phyloP scores from a whole-genome alignment of 768 basidiomycete genomes.

The Rhizopogon vesiculosus region DNA sequence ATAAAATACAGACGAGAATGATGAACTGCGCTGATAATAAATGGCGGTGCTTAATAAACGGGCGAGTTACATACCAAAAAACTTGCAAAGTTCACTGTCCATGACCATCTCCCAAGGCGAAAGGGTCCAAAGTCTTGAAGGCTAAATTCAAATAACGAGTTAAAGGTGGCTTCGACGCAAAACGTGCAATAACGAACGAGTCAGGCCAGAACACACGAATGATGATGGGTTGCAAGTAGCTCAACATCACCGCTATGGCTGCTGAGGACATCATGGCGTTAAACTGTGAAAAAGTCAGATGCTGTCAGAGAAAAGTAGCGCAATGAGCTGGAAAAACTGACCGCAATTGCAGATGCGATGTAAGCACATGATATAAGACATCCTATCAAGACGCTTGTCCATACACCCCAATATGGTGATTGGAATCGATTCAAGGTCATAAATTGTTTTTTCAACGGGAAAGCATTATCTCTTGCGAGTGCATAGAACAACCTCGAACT shows the following conservation, averaged over 20 bases:
- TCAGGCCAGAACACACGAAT: constrained; percentile 55
- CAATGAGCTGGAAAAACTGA: constrained; percentile 22
- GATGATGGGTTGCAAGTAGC: constrained; percentile 53
- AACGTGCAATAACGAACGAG: constrained; percentile 30
- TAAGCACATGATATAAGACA: constrained; percentile 55
- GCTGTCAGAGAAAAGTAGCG: neutral
- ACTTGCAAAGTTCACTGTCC: constrained; percentile 45
- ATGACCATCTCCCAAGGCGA: constrained; percentile 47
- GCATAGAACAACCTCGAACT: constrained; percentile 55
- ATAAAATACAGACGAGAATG: constrained; percentile 49
- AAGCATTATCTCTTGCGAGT: constrained; percentile 48
- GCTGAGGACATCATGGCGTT: constrained; percentile 54
- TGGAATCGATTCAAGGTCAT: constrained; percentile 49
- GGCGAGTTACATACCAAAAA: constrained; percentile 31
- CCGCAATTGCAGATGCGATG: constrained; percentile 51
- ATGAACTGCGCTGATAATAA: constrained; percentile 35
- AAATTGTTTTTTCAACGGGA: constrained; percentile 42
- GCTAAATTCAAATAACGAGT: constrained; percentile 44
- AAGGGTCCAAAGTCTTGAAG: constrained; percentile 48
- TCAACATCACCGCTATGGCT: constrained; percentile 53
- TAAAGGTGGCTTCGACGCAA: constrained; percentile 33
- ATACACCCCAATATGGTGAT: constrained; percentile 51
- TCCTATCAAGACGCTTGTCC: constrained; percentile 48
- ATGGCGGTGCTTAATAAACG: neutral
- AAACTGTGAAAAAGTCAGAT: constrained; percentile 28